Conservation (phyloP, 352 stramenopile species). For the Poterioochromonas sp. region DNA sequence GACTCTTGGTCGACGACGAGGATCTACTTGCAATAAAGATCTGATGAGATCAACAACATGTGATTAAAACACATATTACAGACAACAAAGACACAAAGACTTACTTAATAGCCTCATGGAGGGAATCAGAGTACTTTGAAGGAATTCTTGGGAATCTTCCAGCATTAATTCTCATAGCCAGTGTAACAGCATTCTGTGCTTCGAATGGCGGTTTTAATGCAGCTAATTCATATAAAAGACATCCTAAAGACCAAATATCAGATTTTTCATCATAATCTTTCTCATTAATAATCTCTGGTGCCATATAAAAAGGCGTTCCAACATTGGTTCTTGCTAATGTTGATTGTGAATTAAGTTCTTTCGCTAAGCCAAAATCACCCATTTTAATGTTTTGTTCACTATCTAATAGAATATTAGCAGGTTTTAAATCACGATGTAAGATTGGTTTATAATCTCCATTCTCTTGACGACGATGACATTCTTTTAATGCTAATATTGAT, state of each 20-base stretch:
- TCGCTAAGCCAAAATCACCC: constrained; percentile 78
- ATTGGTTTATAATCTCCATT: constrained; percentile 19
- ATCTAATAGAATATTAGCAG: constrained; percentile 82
- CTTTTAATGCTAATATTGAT: constrained; percentile 22
- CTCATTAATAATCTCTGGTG: constrained; percentile 72
- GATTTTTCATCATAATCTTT: constrained; percentile 81
- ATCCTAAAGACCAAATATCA: constrained; percentile 76
- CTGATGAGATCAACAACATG: background rate
- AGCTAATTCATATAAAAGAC: constrained; percentile 77
- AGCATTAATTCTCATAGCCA: constrained; percentile 84
- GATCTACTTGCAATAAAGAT: constrained; percentile 4
- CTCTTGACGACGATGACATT: constrained; percentile 16
- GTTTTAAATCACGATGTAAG: constrained; percentile 60
- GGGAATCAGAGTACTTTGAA: constrained; percentile 54
- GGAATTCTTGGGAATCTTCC: constrained; percentile 78
- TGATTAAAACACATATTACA: background rate
- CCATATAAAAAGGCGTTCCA: constrained; percentile 30
- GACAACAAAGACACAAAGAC: background rate
- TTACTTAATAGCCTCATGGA: background rate
- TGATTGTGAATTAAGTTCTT: constrained; percentile 43
- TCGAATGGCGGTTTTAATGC: constrained; percentile 77
- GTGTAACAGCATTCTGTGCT: constrained; percentile 73
- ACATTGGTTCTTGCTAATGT: constrained; percentile 22
- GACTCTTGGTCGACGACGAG: background rate
- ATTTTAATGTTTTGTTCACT: constrained; percentile 76